These are phyloP conservation scores for Nicotiana otophora DNA, from an alignment of 257 asterid species.

Conservation along the genomic window DNA sequence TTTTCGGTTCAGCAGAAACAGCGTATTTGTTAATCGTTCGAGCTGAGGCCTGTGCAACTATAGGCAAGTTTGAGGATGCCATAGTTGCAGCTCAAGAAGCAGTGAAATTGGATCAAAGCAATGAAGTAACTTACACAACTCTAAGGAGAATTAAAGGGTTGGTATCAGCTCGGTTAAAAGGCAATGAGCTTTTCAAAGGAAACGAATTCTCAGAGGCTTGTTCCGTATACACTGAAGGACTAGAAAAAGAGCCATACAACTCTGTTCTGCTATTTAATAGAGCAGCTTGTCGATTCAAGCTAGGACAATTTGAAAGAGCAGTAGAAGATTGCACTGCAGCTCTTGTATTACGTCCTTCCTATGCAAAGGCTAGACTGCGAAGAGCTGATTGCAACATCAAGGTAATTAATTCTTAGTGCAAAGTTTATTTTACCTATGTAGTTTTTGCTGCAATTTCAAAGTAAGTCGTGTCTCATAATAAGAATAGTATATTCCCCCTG, in stretches of 20 bases:
- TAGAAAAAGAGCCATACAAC: constrained; percentile 37
- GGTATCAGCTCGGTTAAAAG: constrained; percentile 38
- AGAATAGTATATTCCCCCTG: too few relatives aligned
- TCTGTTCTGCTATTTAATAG: constrained; percentile 46
- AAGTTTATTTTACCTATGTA: neutral
- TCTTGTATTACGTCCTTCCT: constrained; percentile 34
- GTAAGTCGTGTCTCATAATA: neutral
- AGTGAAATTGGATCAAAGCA: constrained; percentile 35
- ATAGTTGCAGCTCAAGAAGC: constrained; percentile 43
- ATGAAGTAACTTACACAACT: constrained; percentile 31
- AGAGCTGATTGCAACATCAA: constrained; percentile 48
- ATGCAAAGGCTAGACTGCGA: constrained; percentile 45
- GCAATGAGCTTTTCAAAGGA: constrained; percentile 45
- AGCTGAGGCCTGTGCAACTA: constrained; percentile 45
- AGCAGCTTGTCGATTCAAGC: constrained; percentile 49
- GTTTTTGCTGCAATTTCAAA: too few relatives aligned
- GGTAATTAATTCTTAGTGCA: constrained; percentile 22
- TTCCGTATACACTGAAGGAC: constrained; percentile 47
- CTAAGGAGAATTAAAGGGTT: constrained; percentile 34
- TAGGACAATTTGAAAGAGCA: constrained; percentile 38
- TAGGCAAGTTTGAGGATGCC: constrained; percentile 56
- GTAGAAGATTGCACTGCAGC: constrained; percentile 50
- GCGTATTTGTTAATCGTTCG: constrained; percentile 30
- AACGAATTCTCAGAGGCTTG: constrained; percentile 40
- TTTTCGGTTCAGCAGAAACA: constrained; percentile 46